phyloP scores from a whole-genome alignment of 179 eudicot species.

The Actinidia polygama region DNA sequence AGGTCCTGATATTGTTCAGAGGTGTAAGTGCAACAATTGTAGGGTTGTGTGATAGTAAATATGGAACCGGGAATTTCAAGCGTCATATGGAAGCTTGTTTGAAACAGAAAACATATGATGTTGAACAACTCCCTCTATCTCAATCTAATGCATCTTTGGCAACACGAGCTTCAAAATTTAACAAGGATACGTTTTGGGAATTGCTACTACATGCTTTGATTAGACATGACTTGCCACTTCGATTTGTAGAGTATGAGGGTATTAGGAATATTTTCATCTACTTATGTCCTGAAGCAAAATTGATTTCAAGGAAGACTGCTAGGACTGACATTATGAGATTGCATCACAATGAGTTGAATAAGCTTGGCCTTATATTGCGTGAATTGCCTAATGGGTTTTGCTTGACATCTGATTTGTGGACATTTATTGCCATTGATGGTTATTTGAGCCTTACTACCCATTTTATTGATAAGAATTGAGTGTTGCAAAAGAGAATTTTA shows the following conservation, averaged over 20 bases:
- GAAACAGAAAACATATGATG: neutral
- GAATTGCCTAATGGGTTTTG: neutral
- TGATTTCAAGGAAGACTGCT: neutral
- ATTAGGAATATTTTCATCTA: neutral
- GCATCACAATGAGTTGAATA: neutral
- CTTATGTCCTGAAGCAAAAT: neutral
- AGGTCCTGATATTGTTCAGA: neutral
- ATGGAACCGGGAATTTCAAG: neutral
- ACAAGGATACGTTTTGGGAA: neutral
- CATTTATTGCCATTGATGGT: conserved; percentile 12
- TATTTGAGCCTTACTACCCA: conserved; percentile 20
- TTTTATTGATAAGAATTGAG: conserved; percentile 14
- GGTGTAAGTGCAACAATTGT: too few species aligned
- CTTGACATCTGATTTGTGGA: conserved; percentile 24
- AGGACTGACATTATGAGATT: neutral
- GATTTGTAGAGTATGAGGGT: neutral
- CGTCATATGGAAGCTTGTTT: neutral
- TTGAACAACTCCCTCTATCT: neutral
- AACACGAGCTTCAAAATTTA: neutral
- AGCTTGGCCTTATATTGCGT: neutral
- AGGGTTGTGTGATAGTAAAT: too few species aligned
- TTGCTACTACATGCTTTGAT: neutral
- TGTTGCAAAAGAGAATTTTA: conserved; percentile 16
- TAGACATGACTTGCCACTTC: conserved; percentile 1
- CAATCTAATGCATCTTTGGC: neutral